These are phyloP conservation scores for Sporobolomyces pararoseus DNA, from an alignment of 768 basidiomycete genomes.

Conservation along the genomic window DNA sequence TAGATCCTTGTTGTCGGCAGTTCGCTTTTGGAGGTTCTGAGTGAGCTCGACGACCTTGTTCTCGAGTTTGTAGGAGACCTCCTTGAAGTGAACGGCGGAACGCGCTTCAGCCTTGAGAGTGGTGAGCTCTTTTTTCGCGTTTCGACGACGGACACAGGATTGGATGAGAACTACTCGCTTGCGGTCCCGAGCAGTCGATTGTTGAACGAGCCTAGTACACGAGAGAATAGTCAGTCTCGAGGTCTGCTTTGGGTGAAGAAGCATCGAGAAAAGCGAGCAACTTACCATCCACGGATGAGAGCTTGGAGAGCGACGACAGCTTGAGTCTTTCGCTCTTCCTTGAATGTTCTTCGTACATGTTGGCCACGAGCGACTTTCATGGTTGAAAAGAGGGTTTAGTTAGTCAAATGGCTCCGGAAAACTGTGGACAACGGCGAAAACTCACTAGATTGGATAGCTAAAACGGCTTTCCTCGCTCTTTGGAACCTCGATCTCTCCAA, in stretches of 20 bases:
- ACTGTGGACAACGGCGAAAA: conserved; percentile 40
- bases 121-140: conserved; percentile 81
- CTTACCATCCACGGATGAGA: conserved; percentile 82
- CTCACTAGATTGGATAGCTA: conserved; percentile 81
- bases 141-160: conserved; percentile 81
- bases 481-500: conserved; percentile 69
- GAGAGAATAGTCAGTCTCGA: background rate
- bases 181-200: conserved; percentile 62
- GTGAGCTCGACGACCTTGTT: conserved; percentile 99
- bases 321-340: conserved; percentile 57
- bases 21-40: conserved; percentile 83
- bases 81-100: conserved; percentile 96
- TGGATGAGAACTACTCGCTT: conserved; percentile 76
- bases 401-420: background rate
- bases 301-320: conserved; percentile 76
- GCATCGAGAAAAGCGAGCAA: conserved; percentile 27
- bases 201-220: conserved; percentile 53
- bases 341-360: conserved; percentile 62
- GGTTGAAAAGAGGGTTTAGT: background rate
- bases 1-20: conserved; percentile 82
- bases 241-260: too few species aligned
- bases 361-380: conserved; percentile 70
- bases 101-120: conserved; percentile 83
- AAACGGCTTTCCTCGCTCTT: conserved; percentile 60
- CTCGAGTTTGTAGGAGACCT: conserved; percentile 93